Evolutionary conservation across 306 rosid genomes (phyloP).

Genomic region (Lablab purpureus): DNA sequence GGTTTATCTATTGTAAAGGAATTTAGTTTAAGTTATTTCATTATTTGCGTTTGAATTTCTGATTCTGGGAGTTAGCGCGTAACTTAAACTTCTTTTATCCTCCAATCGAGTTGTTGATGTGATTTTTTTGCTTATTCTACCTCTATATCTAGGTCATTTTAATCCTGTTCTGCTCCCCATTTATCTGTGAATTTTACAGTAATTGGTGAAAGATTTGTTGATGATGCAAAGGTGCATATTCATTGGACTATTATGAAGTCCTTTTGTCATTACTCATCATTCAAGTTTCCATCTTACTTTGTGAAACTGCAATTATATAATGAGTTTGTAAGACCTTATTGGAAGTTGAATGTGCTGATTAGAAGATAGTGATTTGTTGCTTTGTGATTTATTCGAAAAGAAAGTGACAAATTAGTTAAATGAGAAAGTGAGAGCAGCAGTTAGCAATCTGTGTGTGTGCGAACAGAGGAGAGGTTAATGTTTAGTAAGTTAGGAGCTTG

Average conservation of each 20-base stretch:
- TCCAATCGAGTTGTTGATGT: slow-evolving; percentile 8
- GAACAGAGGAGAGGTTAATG: background rate
- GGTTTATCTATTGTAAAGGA: background rate
- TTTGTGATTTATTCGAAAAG: background rate
- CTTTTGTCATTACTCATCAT: slow-evolving; percentile 4
- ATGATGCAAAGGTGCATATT: slow-evolving; percentile 19
- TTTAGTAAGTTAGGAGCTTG: slow-evolving; percentile 3
- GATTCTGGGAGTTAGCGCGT: slow-evolving; percentile 7
- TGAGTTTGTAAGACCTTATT: background rate
- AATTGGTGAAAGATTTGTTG: slow-evolving; percentile 13
- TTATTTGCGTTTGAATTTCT: slow-evolving; percentile 4
- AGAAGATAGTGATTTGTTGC: background rate
- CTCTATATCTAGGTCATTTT: background rate
- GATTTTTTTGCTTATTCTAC: background rate
- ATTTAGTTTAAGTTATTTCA: slow-evolving; percentile 13
- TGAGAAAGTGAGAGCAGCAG: slow-evolving; percentile 1
- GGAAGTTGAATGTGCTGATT: slow-evolving; percentile 29
- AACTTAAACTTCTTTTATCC: background rate
- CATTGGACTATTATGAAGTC: slow-evolving; percentile 21
- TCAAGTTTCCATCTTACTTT: slow-evolving; percentile 36
- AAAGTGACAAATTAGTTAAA: slow-evolving; percentile 17
- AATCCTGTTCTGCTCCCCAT: slow-evolving; percentile 15
- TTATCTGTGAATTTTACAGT: background rate
- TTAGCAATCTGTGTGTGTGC: background rate
- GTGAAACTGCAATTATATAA: background rate